Evolutionary conservation across 1,284 basidiomycete genomes (phyloP).

Genomic region (Anthracocystis panici-leucophaei): DNA sequence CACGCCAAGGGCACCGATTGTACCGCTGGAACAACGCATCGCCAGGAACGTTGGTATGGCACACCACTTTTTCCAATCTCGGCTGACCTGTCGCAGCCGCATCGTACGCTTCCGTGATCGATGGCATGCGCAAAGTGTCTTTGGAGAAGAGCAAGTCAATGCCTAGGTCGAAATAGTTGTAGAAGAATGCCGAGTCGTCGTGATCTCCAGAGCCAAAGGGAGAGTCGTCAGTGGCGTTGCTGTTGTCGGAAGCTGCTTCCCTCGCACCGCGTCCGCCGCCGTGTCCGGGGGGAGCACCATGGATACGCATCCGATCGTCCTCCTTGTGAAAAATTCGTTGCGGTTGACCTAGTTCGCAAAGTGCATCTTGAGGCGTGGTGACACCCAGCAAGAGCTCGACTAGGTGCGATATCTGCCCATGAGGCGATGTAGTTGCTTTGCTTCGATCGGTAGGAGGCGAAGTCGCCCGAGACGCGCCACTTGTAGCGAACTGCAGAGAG

Average conservation of each 20-base stretch:
- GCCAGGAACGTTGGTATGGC: constrained; percentile 50
- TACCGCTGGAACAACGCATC: constrained; percentile 52
- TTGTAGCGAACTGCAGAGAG: constrained; percentile 29
- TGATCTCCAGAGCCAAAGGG: constrained; percentile 9
- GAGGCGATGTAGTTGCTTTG: constrained; percentile 1
- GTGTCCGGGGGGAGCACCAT: constrained; percentile 15
- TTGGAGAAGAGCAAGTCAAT: constrained; percentile 50
- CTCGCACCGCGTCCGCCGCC: constrained; percentile 1
- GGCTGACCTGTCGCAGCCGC: constrained; percentile 30
- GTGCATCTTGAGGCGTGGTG: constrained; percentile 50
- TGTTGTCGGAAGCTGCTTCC: constrained; percentile 15
- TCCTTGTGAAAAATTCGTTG: constrained; percentile 55
- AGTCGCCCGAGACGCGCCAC: constrained; percentile 5
- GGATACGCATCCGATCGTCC: constrained; percentile 51
- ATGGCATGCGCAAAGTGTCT: constrained; percentile 24
- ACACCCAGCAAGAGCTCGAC: constrained; percentile 41
- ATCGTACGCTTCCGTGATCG: constrained; percentile 22
- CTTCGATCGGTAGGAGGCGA: constrained; percentile 12
- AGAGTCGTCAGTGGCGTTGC: constrained; percentile 24
- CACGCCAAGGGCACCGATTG: constrained; percentile 48
- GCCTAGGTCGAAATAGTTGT: constrained; percentile 58
- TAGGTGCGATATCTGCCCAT: neutral
- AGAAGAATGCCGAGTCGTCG: constrained; percentile 49
- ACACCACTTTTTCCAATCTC: constrained; percentile 52
- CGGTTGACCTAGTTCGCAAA: constrained; percentile 43